Conservation (phyloP, 441 rosid species). For the Sinapis alba region DNA sequence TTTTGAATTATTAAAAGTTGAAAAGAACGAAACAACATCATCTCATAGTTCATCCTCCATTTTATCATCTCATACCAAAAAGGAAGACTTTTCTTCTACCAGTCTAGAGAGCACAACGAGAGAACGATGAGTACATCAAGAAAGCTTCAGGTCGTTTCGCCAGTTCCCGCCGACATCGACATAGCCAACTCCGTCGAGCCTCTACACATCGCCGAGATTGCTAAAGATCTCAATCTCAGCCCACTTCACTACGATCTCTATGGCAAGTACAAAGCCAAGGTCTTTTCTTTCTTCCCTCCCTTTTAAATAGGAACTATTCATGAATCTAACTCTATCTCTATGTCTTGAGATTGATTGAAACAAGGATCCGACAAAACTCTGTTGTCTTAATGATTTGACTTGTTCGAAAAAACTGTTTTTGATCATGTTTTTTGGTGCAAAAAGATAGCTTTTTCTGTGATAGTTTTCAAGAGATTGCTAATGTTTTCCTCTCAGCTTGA, state of each 20-base stretch:
- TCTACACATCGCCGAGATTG: slow-evolving; percentile 84
- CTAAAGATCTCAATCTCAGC: slow-evolving; percentile 67
- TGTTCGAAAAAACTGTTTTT: background rate
- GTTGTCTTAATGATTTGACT: background rate
- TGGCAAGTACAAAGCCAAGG: slow-evolving; percentile 98
- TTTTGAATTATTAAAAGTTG: background rate
- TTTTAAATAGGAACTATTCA: background rate
- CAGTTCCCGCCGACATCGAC: slow-evolving; percentile 97
- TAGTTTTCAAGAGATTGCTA: too few relatives aligned
- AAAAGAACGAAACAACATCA: background rate
- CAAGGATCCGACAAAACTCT: background rate
- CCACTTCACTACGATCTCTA: slow-evolving; percentile 88
- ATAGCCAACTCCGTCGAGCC: slow-evolving; percentile 92
- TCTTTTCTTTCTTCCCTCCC: slow-evolving; percentile 19
- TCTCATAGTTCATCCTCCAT: slow-evolving; percentile 2
- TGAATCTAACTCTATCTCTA: background rate
- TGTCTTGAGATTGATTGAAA: background rate
- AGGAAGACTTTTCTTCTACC: background rate
- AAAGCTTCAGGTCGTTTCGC: slow-evolving; percentile 75
- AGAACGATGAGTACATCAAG: slow-evolving; percentile 61
- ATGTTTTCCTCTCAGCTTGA: too few relatives aligned
- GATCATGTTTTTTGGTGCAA: background rate
- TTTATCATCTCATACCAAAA: background rate
- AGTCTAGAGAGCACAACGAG: background rate
- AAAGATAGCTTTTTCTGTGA: too few relatives aligned